Evolutionary conservation across 768 basidiomycete genomes (phyloP).

Genomic region (Mycena pura): DNA sequence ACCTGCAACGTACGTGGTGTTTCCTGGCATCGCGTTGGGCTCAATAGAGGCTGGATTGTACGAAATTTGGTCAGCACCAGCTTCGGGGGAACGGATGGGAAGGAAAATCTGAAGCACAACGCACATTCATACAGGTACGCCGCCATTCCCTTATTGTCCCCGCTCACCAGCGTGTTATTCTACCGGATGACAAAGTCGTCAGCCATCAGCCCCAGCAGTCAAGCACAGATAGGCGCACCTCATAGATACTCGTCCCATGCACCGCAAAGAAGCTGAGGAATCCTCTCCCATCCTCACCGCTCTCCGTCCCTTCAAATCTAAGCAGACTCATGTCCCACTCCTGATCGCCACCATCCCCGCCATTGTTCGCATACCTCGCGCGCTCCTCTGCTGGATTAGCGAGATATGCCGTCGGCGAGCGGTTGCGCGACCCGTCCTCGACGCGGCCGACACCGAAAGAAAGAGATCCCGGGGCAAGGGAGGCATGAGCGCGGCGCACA

Average conservation of each 20-base stretch:
- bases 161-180: slow-evolving; percentile 83
- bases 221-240: slow-evolving; percentile 46
- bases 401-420: slow-evolving; percentile 77
- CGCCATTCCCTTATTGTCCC: slow-evolving; percentile 88
- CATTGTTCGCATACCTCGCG: slow-evolving; percentile 59
- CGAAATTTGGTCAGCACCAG: background rate
- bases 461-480: slow-evolving; percentile 66
- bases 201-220: background rate
- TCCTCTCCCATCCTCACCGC: slow-evolving; percentile 61
- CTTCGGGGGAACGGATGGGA: background rate
- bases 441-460: slow-evolving; percentile 73
- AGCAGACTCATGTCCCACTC: slow-evolving; percentile 77
- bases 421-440: slow-evolving; percentile 72
- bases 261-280: slow-evolving; percentile 80
- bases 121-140: slow-evolving; percentile 78
- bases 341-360: slow-evolving; percentile 50
- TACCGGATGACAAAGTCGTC: slow-evolving; percentile 35
- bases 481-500: slow-evolving; percentile 69
- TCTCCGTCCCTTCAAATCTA: slow-evolving; percentile 44
- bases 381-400: slow-evolving; percentile 78
- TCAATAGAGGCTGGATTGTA: slow-evolving; percentile 68
- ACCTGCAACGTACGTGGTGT: slow-evolving; percentile 73
- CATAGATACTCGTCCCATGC: slow-evolving; percentile 82
- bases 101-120: slow-evolving; percentile 17
- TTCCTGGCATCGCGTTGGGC: slow-evolving; percentile 71